Conservation (phyloP, 2,329 filamentous ascomycete genomes). For the Neonectria sp. region DNA sequence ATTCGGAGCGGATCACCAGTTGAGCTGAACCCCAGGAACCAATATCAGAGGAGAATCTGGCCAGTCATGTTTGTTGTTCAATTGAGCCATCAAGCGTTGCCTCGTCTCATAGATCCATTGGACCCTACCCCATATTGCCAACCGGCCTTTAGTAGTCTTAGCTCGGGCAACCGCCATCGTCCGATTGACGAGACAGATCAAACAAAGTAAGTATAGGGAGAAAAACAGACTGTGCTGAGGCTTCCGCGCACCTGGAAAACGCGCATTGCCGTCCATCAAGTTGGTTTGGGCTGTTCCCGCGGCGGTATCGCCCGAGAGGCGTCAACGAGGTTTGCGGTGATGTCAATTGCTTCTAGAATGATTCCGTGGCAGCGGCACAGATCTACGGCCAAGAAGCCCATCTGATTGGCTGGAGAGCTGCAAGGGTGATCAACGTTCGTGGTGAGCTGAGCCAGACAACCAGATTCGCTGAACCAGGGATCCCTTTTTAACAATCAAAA, state of each 20-base stretch:
- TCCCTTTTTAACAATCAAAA: neutral
- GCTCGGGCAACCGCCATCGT: neutral
- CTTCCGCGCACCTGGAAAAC: conserved; percentile 4
- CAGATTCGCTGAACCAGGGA: neutral
- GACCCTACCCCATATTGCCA: neutral
- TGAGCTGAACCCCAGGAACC: neutral
- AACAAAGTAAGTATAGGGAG: neutral
- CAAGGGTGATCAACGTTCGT: conserved; percentile 1
- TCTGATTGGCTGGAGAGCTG: conserved; percentile 19
- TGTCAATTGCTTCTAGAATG: conserved; percentile 40
- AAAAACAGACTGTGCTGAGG: neutral
- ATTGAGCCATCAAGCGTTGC: neutral
- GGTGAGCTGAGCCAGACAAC: conserved; percentile 1
- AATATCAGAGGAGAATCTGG: neutral
- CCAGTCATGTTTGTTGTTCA: neutral
- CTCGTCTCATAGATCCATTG: neutral
- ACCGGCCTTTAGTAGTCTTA: neutral
- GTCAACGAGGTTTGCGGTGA: conserved; percentile 21
- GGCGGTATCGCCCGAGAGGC: conserved; percentile 35
- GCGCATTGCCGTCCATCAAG: neutral
- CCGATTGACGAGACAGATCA: neutral
- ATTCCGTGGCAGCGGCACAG: conserved; percentile 21
- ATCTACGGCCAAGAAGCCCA: conserved; percentile 6
- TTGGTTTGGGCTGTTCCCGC: neutral
- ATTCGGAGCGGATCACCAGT: neutral